phyloP scores from a whole-genome alignment of 2,329 filamentous ascomycete species.

The Monosporascus sp. region DNA sequence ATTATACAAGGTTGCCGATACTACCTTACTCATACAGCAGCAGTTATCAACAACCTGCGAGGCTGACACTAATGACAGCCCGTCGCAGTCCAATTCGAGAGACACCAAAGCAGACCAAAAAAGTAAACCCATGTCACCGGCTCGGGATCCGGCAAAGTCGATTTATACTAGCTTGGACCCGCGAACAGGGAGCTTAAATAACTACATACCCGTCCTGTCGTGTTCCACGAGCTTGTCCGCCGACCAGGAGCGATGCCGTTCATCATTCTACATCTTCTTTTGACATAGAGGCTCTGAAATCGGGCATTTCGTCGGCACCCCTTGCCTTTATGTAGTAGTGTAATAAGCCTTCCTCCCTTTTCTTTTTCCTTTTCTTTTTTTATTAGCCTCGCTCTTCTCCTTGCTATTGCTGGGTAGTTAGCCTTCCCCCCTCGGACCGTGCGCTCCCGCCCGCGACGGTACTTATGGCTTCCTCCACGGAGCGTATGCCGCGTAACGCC shows the following conservation, averaged over 20 bases:
- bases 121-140: background rate
- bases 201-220: background rate
- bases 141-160: background rate
- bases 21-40: background rate
- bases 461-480: conserved; percentile 46
- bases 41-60: background rate
- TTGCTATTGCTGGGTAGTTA: background rate
- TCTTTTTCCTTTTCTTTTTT: background rate
- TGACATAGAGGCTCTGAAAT: conserved; percentile 6
- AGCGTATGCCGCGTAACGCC: conserved; percentile 41
- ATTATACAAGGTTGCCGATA: background rate
- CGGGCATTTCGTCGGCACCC: conserved; percentile 9
- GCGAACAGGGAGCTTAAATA: background rate
- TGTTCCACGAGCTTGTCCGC: background rate
- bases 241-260: conserved; percentile 18
- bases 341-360: background rate
- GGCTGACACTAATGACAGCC: background rate
- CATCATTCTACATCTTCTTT: conserved; percentile 13
- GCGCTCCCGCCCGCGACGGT: conserved; percentile 30
- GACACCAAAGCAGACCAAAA: background rate
- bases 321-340: conserved; percentile 5
- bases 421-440: background rate
- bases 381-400: background rate
- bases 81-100: background rate
- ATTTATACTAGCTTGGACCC: background rate